A percentile compares a stretch with the other conserved stretches of the same genome.
Conservation (phyloP, 2,329 filamentous ascomycete genomes). For the Epichloe brachyelytri region DNA sequence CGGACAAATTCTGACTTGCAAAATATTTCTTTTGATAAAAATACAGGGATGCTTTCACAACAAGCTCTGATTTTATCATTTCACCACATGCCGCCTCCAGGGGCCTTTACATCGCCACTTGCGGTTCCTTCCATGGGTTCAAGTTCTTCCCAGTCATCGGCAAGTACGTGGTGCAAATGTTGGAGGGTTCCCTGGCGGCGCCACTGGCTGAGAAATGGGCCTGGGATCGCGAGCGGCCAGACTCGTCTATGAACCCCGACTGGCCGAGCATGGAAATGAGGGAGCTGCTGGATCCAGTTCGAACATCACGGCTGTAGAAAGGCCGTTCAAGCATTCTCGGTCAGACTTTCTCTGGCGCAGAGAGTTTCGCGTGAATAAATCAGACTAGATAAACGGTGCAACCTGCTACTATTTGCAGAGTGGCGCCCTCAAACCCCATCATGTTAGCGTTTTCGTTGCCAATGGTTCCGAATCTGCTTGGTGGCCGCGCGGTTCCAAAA, state of each 20-base stretch:
- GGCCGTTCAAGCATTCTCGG: no score
- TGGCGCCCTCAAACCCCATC: no score
- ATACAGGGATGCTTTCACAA: slow-evolving; percentile 50
- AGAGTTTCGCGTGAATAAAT: no score
- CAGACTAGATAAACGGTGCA: no score
- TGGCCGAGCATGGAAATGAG: slow-evolving; percentile 46
- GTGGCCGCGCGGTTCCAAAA: no score
- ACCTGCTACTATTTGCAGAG: no score
- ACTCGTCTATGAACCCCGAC: slow-evolving; percentile 36
- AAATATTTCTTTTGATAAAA: neutral
- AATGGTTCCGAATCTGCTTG: no score
- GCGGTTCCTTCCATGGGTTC: slow-evolving; percentile 54
- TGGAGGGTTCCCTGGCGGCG: slow-evolving; percentile 29
- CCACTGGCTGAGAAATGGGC: slow-evolving; percentile 37
- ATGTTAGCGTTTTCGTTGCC: no score
- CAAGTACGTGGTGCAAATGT: slow-evolving; percentile 47
- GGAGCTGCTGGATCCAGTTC: slow-evolving; percentile 27
- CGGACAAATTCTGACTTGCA: neutral
- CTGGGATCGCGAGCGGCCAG: slow-evolving; percentile 47
- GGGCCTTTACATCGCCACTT: slow-evolving; percentile 49
- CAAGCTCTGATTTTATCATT: slow-evolving; percentile 49
- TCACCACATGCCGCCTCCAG: slow-evolving; percentile 37
- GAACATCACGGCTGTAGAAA: slow-evolving; percentile 15
- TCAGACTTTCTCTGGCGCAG: no score
- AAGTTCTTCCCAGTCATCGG: slow-evolving; percentile 56